phyloP scores from a whole-genome alignment of 768 basidiomycete species.

The Terana coerulea region DNA sequence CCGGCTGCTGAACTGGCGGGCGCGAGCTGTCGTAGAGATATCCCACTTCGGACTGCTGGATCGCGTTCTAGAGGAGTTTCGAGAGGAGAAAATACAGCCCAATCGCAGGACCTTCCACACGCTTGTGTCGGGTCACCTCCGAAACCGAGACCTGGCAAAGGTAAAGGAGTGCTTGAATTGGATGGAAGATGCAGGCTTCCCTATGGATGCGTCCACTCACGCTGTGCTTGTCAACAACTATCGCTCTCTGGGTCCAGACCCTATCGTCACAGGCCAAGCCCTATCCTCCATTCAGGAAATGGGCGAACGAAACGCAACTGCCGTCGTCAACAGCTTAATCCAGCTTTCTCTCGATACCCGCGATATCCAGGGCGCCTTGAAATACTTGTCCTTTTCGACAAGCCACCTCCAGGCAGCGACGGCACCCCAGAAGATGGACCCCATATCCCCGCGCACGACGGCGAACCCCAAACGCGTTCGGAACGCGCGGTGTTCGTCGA shows the following conservation, averaged over 20 bases:
- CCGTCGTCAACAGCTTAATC: conserved; percentile 67
- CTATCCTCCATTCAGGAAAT: conserved; percentile 43
- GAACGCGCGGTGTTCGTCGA: neutral
- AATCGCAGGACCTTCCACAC: conserved; percentile 66
- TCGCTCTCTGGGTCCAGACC: conserved; percentile 55
- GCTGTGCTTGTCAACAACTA: conserved; percentile 56
- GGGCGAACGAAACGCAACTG: conserved; percentile 38
- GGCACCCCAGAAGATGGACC: conserved; percentile 13
- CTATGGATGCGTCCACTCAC: conserved; percentile 54
- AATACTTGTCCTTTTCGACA: conserved; percentile 48
- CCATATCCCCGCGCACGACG: conserved; percentile 28
- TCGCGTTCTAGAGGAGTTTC: conserved; percentile 48
- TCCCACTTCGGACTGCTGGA: conserved; percentile 44
- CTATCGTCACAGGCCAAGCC: conserved; percentile 48
- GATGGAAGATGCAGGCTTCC: conserved; percentile 58
- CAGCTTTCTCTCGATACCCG: conserved; percentile 53
- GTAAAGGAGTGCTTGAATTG: conserved; percentile 48
- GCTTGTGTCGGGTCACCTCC: conserved; percentile 62
- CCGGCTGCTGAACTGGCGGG: conserved; percentile 69
- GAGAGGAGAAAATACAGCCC: conserved; percentile 40
- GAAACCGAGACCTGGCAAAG: conserved; percentile 57
- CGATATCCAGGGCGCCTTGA: conserved; percentile 45
- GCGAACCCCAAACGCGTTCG: neutral
- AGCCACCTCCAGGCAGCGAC: conserved; percentile 1
- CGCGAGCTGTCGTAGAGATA: conserved; percentile 55